Base-by-base conservation (phyloP, 192 early-diverging fungal species). In the Powellomyces hirtus region DNA sequence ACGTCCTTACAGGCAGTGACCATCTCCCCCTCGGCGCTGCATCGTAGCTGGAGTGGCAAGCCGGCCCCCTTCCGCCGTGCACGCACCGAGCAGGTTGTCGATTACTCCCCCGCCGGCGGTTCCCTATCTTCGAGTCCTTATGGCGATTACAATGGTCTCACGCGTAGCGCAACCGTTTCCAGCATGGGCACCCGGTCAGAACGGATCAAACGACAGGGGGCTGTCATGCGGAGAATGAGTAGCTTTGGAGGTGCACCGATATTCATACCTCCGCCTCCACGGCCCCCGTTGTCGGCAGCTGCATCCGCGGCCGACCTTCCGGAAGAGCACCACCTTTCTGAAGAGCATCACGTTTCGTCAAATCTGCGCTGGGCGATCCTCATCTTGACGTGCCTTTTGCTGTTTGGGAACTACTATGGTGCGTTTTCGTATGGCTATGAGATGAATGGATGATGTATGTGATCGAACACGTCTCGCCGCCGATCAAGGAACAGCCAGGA, bases 371-470 rank as follows among this genome's bases (percentile, higher is more conserved):
- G 79, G 79, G 35, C 73, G 18, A 57, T 84, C 8, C 68, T 84
- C 45, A 20, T 70, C 16, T 72, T 84, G 0, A 68, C 77, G 13
- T 79, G 78, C 53, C 55, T 79, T 3, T 58, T 81, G 14, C 68
- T 80, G 33, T 84, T 84, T 62, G 79, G 79, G 3, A 79, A 79
- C 56, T 79, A 71, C 62, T 79, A 77, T 56, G 78, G 67, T 72
- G 26, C 6, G 70, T 27, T n/a, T n/a, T n/a, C n/a, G n/a, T n/a
- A n/a, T n/a, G n/a, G n/a, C n/a, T n/a, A n/a, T n/a, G n/a, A 29
- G 10, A 35, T n/a, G 58, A n/a, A 26, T 20, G 38, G 11, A 63
- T 6, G n/a, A n/a, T n/a, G n/a, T n/a, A n/a, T n/a, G n/a, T n/a
- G n/a, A n/a, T n/a, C n/a, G n/a, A n/a, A n/a, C n/a, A n/a, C n/a